Evolutionary conservation across 1,284 basidiomycete species (phyloP), one percentile per base, ranked within the genome.

Genomic region (Moesziomyces antarcticus): DNA sequence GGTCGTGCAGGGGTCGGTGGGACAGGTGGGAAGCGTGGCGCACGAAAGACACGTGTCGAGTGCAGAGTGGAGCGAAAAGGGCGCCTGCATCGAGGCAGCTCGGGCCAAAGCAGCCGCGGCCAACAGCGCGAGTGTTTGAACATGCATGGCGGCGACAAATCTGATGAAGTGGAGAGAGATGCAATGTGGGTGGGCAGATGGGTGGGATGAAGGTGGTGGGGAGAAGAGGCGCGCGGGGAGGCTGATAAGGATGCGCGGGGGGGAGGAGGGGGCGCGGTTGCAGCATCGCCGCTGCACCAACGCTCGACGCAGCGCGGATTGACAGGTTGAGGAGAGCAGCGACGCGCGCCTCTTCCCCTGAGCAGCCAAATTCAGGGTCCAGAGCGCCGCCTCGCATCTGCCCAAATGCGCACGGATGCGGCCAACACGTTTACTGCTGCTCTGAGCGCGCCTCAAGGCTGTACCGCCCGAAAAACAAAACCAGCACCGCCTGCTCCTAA

Each of bases 1-100:
- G 49, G 67, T 73, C 11, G 20, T 33, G 37, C 75, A 77, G 4
- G 73, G 54, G 25, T 75, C 73, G 25, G 35, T 41, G 1, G 63
- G 48, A 13, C 58, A 62, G 3, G 52, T 55, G 40, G 55, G 64
- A 0, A 59, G n/a, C 5, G 60, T 63, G 44, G 59, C 16, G 40
- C 70, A 73, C 5, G 70, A 73, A 5, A 67, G 55, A 37, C 70
- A 73, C 11, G 53, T 50, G 41, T 60, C 56, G 22, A 52, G 24
- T 21, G 48, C 11, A 3, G 35, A 22, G 18, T 44, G 45, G 41
- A 40, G 37, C 16, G 37, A 40, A 40, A 40, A 40, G 7, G 37
- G 16, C 16, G 14, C 16, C 37, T 40, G 37, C 4, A 40, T 7
- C 5, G 37, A 7, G 18, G 16, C 37, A 6, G 16, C 37, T 18